A percentile compares a stretch with the other conserved stretches of the same genome.
Evolutionary conservation across 345 rosid genomes (phyloP).

Genomic region (Pistacia integerrima): DNA sequence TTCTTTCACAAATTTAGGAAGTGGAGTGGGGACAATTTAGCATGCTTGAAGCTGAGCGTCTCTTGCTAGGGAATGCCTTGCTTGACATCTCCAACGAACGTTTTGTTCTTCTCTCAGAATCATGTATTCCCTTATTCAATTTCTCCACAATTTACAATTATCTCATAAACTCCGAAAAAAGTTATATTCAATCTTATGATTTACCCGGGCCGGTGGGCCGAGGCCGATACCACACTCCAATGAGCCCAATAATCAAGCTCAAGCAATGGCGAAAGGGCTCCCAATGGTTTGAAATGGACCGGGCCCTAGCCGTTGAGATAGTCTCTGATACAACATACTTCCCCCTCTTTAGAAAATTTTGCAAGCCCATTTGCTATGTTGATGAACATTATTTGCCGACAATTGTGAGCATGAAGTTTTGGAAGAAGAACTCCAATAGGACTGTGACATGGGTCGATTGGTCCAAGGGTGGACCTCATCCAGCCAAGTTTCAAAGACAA

Average conservation of each 20-base stretch:
- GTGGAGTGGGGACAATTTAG: constrained; percentile 73
- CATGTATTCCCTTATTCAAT: constrained; percentile 82
- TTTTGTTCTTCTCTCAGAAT: constrained; percentile 80
- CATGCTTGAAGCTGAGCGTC: constrained; percentile 81
- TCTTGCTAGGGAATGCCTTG: constrained; percentile 76
- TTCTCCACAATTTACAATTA: constrained; percentile 67
- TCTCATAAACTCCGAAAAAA: constrained; percentile 48
- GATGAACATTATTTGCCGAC: constrained; percentile 90
- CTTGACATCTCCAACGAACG: constrained; percentile 67
- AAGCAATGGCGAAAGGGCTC: constrained; percentile 83
- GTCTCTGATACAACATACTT: constrained; percentile 59
- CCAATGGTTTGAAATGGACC: constrained; percentile 85
- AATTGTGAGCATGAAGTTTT: constrained; percentile 43
- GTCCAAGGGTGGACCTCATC: constrained; percentile 84
- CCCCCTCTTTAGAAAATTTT: constrained; percentile 38
- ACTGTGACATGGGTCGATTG: constrained; percentile 79
- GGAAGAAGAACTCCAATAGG: constrained; percentile 56
- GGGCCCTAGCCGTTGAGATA: constrained; percentile 57
- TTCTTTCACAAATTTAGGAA: constrained; percentile 28
- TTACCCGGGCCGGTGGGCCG: constrained; percentile 56
- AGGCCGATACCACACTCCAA: constrained; percentile 55
- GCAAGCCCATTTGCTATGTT: constrained; percentile 50
- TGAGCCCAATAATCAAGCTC: constrained; percentile 51
- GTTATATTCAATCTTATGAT: constrained; percentile 59
- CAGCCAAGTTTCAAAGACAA: constrained; percentile 40